Evolutionary conservation across 768 basidiomycete genomes (phyloP), one percentile per base, ranked within the genome.

Genomic region (Phanerodontia chrysosporium): DNA sequence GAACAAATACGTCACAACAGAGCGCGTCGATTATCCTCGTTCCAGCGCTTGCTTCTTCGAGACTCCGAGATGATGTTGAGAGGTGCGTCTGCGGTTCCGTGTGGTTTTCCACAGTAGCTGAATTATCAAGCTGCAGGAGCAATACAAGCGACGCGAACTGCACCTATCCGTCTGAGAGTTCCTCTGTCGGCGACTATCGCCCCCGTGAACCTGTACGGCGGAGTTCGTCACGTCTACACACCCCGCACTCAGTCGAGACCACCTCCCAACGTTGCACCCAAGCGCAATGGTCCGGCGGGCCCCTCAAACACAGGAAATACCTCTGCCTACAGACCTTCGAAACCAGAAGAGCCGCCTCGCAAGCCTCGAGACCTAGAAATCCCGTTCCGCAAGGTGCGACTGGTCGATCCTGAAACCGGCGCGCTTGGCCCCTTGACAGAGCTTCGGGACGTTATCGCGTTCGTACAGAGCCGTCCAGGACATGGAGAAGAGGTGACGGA

Each of bases 391-490:
- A 56, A 66, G 51, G 83, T 86, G 53, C 76, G 75, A 46, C 66
- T 85, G 51, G 73, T 79, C 51, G 77, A 87, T 63, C 73, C 80
- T 1, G 70, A 74, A 22, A 80, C 80, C 4, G 69, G 71, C 25
- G 69, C 69, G 9, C 78, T 81, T 24, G 70, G 73, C 0, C 69
- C 63, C 0, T 72, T 73, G 1, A 68, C 64, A 9, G 66, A 66
- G 4, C 76, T 89, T 32, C 21, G 51, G 0, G 64, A 69, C 2
- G 69, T 91, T 54, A 77, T 91, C 64, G 68, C 69, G 9, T 14
- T n/a, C 10, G 52, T 39, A 8, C 52, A 36, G n/a, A 53, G 16
- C n/a, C n/a, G n/a, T n/a, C n/a, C 18, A 42, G 35, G 35, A 5
- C 22, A 12, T 10, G 6, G 10, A 10, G 52, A 53, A 42, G 29